phyloP scores from a whole-genome alignment of 495 filamentous ascomycete species.

The Talaromyces ruber region DNA sequence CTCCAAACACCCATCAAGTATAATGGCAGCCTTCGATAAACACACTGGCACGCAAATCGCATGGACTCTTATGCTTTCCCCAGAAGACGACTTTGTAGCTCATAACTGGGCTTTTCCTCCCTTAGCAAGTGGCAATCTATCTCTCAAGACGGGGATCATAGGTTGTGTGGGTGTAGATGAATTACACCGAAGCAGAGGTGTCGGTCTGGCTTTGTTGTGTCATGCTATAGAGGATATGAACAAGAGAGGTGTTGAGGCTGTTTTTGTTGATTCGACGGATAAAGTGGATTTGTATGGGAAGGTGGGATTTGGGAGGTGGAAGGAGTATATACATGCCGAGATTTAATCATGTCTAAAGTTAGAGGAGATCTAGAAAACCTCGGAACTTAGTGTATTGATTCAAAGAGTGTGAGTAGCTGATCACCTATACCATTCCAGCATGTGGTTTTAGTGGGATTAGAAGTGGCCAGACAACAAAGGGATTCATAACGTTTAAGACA shows the following conservation, averaged over 20 bases:
- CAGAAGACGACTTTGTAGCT: constrained; percentile 18
- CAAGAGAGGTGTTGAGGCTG: constrained; percentile 34
- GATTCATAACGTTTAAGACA: too few relatives aligned
- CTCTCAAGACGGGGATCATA: constrained; percentile 39
- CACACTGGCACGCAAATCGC: background rate
- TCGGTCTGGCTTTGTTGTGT: constrained; percentile 37
- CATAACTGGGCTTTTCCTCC: constrained; percentile 38
- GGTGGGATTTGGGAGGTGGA: constrained; percentile 34
- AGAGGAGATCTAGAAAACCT: too few relatives aligned
- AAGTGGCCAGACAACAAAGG: too few relatives aligned
- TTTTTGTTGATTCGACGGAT: constrained; percentile 43
- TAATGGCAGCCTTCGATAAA: constrained; percentile 31
- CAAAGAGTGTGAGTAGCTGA: too few relatives aligned
- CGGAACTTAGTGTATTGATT: too few relatives aligned
- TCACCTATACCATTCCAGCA: too few relatives aligned
- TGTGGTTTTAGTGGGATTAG: too few relatives aligned
- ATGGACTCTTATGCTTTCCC: constrained; percentile 30
- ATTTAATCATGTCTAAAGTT: constrained; percentile 12
- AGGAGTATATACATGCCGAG: constrained; percentile 33
- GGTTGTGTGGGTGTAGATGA: constrained; percentile 41
- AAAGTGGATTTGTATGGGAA: constrained; percentile 43
- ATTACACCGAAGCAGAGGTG: constrained; percentile 27
- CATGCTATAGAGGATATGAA: constrained; percentile 44
- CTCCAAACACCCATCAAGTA: constrained; percentile 26
- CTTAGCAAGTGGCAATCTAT: constrained; percentile 16